Conservation (phyloP, 495 filamentous ascomycete species). For the Penicillium flavigenum region DNA sequence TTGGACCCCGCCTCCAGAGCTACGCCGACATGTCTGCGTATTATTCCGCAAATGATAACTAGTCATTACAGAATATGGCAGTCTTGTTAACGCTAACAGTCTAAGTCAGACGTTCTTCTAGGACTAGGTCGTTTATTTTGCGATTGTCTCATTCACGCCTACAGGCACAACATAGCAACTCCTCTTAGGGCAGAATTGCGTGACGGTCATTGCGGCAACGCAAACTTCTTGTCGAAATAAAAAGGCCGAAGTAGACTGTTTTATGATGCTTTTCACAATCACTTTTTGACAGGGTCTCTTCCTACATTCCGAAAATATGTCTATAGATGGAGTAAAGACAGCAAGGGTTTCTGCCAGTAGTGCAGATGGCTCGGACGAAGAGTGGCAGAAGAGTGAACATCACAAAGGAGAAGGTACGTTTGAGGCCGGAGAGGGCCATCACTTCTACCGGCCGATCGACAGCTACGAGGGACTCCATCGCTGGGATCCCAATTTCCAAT, state of each 20-base stretch:
- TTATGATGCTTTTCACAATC: not conserved
- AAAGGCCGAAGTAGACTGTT: not conserved
- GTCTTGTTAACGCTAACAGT: not conserved
- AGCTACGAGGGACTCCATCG: conserved; percentile 60
- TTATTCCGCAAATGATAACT: not conserved
- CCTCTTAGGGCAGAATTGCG: not conserved
- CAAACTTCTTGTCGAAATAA: not conserved
- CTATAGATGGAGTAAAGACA: conserved; percentile 1
- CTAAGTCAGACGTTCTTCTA: too few relatives aligned
- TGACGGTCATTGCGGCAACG: not conserved
- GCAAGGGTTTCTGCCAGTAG: conserved; percentile 6
- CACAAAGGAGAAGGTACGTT: conserved; percentile 13
- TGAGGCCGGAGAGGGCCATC: conserved; percentile 12
- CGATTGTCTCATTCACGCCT: not conserved
- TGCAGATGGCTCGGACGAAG: conserved; percentile 15
- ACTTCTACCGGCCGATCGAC: conserved; percentile 49
- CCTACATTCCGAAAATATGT: conserved; percentile 1
- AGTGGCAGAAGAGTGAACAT: conserved; percentile 11
- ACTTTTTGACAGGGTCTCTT: not conserved
- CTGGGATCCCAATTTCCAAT: conserved; percentile 62
- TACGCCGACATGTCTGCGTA: not conserved
- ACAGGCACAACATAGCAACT: not conserved
- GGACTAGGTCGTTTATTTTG: not conserved
- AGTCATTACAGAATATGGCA: not conserved
- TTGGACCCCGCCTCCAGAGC: not conserved